phyloP scores from a whole-genome alignment of 1,139 yeast species.

The Candida gigantensis region DNA sequence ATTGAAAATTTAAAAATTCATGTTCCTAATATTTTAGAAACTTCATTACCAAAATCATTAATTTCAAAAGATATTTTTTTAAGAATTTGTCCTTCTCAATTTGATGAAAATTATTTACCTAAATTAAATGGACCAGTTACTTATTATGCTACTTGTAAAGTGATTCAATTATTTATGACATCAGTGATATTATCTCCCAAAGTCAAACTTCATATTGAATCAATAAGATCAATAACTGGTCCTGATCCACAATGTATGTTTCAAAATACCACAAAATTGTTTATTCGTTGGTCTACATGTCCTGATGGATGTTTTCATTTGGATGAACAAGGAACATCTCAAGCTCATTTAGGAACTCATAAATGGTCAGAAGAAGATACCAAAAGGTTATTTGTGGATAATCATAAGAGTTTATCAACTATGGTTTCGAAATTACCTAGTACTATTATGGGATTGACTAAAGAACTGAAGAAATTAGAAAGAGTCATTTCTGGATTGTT shows the following conservation, averaged over 20 bases:
- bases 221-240: constrained; percentile 27
- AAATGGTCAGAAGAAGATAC: constrained; percentile 41
- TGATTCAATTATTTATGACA: constrained; percentile 55
- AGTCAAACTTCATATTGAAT: constrained; percentile 52
- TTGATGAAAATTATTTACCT: constrained; percentile 55
- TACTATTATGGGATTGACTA: constrained; percentile 25
- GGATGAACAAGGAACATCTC: constrained; percentile 33
- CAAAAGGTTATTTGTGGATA: constrained; percentile 19
- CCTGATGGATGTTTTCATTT: constrained; percentile 51
- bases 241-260: constrained; percentile 36
- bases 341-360: constrained; percentile 41
- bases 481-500: constrained; percentile 68
- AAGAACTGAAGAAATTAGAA: constrained; percentile 38
- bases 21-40: constrained; percentile 59
- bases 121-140: constrained; percentile 59
- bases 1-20: constrained; percentile 50
- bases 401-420: constrained; percentile 17
- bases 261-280: constrained; percentile 51
- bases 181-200: constrained; percentile 55
- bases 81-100: constrained; percentile 62
- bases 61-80: constrained; percentile 57
- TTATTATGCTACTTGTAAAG: constrained; percentile 54
- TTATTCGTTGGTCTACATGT: constrained; percentile 66
- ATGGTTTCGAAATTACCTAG: constrained; percentile 19
- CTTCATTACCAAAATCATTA: constrained; percentile 49